phyloP scores from a whole-genome alignment of 2,329 filamentous ascomycete genomes.

The Trichocomaceae sp. region DNA sequence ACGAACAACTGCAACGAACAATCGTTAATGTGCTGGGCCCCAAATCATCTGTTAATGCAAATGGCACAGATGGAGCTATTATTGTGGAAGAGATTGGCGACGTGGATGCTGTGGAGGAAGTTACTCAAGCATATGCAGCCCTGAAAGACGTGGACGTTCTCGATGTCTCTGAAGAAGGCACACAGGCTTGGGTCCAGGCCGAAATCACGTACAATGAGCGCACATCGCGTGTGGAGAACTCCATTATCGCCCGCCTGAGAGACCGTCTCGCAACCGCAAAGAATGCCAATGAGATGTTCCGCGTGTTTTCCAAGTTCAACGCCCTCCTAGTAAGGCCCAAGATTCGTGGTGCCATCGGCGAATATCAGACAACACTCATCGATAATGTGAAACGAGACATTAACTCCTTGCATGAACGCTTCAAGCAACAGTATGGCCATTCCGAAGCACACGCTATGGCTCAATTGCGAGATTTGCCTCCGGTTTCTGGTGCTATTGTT shows the following conservation, averaged over 20 bases:
- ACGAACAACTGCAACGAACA: slow-evolving; percentile 93
- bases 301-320: slow-evolving; percentile 99
- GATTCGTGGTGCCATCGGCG: slow-evolving; percentile 93
- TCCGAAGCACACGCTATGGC: slow-evolving; percentile 98
- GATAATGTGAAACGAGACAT: slow-evolving; percentile 98
- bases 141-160: slow-evolving; percentile 92
- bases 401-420: slow-evolving; percentile 83
- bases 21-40: slow-evolving; percentile 95
- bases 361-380: slow-evolving; percentile 97
- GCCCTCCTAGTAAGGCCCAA: slow-evolving; percentile 97
- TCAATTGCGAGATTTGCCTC: slow-evolving; percentile 88
- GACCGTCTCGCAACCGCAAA: slow-evolving; percentile 92
- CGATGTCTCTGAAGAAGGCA: slow-evolving; percentile 84
- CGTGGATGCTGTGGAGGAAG: slow-evolving; percentile 93
- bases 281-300: slow-evolving; percentile 99
- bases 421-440: slow-evolving; percentile 98
- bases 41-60: slow-evolving; percentile 48
- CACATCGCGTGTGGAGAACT: slow-evolving; percentile 95
- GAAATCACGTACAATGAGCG: slow-evolving; percentile 97
- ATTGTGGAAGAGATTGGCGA: slow-evolving; percentile 93
- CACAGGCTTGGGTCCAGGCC: slow-evolving; percentile 83
- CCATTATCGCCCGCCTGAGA: slow-evolving; percentile 88
- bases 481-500: slow-evolving; percentile 93
- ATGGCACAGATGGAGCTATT: slow-evolving; percentile 53
- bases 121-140: slow-evolving; percentile 87